A percentile compares a stretch with the other conserved stretches of the same genome.
phyloP scores from a whole-genome alignment of 331 rosid genomes.

The Prunus yedoensis region DNA sequence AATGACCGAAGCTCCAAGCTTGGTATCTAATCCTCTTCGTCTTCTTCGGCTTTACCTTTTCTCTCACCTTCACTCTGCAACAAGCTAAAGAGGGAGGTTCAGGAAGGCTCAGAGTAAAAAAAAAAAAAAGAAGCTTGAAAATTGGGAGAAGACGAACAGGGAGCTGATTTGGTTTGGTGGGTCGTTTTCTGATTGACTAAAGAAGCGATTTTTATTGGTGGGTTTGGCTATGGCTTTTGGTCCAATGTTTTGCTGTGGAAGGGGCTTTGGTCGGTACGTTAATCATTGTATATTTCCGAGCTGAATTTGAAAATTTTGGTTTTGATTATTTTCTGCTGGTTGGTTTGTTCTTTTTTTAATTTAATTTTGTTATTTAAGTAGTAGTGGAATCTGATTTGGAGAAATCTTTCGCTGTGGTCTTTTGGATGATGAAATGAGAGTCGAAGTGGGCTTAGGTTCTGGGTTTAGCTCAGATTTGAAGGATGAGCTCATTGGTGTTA shows the following conservation, averaged over 20 bases:
- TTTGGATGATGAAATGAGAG: neutral
- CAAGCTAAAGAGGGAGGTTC: slow-evolving; percentile 12
- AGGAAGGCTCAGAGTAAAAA: slow-evolving; percentile 15
- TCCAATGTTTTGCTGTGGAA: slow-evolving; percentile 56
- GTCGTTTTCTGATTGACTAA: neutral
- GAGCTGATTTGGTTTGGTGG: slow-evolving; percentile 9
- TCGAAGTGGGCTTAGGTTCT: neutral
- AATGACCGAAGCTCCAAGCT: slow-evolving; percentile 25
- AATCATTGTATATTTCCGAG: neutral
- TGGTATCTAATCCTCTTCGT: slow-evolving; percentile 25
- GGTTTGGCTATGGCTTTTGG: slow-evolving; percentile 50
- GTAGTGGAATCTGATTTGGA: neutral
- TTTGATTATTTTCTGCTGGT: slow-evolving; percentile 4
- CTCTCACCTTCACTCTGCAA: slow-evolving; percentile 19
- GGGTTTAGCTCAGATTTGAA: slow-evolving; percentile 10
- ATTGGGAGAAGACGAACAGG: slow-evolving; percentile 1
- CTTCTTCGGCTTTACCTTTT: slow-evolving; percentile 18
- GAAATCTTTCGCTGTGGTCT: no score
- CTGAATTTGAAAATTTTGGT: slow-evolving; percentile 10
- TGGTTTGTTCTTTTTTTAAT: no score
- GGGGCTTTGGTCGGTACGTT: slow-evolving; percentile 62
- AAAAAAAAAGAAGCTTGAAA: neutral
- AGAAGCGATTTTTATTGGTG: slow-evolving; percentile 27
- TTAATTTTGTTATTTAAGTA: slow-evolving; percentile 13
- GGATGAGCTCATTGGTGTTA: neutral